Percentiles rank a stretch among this genome's conserved stretches.
phyloP scores from a whole-genome alignment of 1,284 basidiomycete species.

The Apiotrichum brassicae region DNA sequence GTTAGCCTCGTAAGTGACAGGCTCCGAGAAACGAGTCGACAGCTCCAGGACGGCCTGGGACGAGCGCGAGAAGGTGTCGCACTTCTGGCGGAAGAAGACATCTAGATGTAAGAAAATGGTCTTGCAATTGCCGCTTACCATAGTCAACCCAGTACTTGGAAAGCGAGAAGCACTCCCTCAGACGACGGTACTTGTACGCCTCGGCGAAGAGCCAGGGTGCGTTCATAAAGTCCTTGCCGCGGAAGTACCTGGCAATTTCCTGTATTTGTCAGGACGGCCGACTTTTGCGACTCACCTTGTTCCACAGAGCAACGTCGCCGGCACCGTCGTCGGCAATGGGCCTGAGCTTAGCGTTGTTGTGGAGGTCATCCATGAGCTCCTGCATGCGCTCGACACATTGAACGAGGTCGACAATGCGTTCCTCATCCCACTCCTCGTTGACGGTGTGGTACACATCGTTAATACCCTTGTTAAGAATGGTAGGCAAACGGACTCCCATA shows the following conservation, averaged over 20 bases:
- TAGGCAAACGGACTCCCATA: constrained; percentile 89
- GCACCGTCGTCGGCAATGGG: constrained; percentile 89
- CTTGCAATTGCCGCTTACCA: constrained; percentile 47
- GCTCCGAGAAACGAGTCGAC: constrained; percentile 84
- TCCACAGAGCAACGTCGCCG: constrained; percentile 92
- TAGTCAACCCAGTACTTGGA: constrained; percentile 88
- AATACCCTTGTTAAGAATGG: constrained; percentile 92
- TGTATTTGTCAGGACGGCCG: constrained; percentile 9
- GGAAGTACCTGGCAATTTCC: constrained; percentile 86
- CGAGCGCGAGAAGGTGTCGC: constrained; percentile 93
- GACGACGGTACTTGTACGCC: constrained; percentile 93
- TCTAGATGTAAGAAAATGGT: constrained; percentile 28
- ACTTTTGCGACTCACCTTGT: constrained; percentile 55
- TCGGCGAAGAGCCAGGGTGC: constrained; percentile 92
- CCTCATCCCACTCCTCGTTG: constrained; percentile 77
- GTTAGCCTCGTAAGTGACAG: constrained; percentile 53
- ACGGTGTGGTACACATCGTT: constrained; percentile 86
- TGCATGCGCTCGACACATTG: constrained; percentile 83
- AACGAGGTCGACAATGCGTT: constrained; percentile 76
- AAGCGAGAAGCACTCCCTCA: constrained; percentile 91
- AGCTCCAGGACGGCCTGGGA: constrained; percentile 90
- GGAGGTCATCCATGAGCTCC: constrained; percentile 70
- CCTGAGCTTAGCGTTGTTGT: constrained; percentile 68
- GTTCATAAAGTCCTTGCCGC: constrained; percentile 95
- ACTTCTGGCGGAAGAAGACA: constrained; percentile 84